A percentile compares a stretch with the other conserved stretches of the same genome.
These are phyloP conservation scores for Penicillium sp. DNA, from an alignment of 2,329 filamentous ascomycete genomes.

Conservation along the genomic window DNA sequence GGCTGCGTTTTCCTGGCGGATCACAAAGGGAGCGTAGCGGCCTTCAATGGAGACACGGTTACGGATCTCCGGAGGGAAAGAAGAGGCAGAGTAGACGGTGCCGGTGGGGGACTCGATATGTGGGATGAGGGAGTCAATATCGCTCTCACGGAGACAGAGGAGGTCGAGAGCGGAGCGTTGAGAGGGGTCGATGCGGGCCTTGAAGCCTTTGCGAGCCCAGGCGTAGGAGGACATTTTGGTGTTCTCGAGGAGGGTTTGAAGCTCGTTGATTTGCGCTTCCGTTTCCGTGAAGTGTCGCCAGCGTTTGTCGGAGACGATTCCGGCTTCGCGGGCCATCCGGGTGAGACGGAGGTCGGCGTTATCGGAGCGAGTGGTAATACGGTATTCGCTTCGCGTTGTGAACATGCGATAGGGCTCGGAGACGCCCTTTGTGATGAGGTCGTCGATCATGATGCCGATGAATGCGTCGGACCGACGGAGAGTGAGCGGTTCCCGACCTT, in stretches of 20 bases:
- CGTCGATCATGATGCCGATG: conserved; percentile 98
- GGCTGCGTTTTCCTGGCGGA: conserved; percentile 59
- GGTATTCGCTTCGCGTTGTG: conserved; percentile 88
- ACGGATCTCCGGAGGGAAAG: conserved; percentile 48
- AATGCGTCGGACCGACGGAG: conserved; percentile 80
- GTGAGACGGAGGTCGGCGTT: conserved; percentile 88
- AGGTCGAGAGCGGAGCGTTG: conserved; percentile 69
- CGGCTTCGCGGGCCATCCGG: conserved; percentile 62
- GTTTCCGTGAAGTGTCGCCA: conserved; percentile 64
- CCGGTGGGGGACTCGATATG: conserved; percentile 39
- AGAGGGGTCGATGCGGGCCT: conserved; percentile 56
- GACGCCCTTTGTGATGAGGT: conserved; percentile 91
- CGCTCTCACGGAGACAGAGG: conserved; percentile 57
- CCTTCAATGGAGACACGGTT: conserved; percentile 71
- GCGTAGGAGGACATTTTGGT: conserved; percentile 52
- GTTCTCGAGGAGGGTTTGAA: conserved; percentile 53
- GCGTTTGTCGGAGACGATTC: conserved; percentile 67
- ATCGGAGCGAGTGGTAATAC: conserved; percentile 82
- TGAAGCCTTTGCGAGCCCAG: conserved; percentile 65
- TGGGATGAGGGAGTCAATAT: conserved; percentile 49
- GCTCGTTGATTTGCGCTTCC: conserved; percentile 56
- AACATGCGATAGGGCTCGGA: conserved; percentile 98
- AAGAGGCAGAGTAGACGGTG: conserved; percentile 43
- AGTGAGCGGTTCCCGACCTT: conserved; percentile 55
- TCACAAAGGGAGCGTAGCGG: conserved; percentile 77